A percentile compares a stretch with the other conserved stretches of the same genome.
These are phyloP conservation scores for Mycena capillaripes DNA, from an alignment of 768 basidiomycete genomes.

Conservation along the genomic window DNA sequence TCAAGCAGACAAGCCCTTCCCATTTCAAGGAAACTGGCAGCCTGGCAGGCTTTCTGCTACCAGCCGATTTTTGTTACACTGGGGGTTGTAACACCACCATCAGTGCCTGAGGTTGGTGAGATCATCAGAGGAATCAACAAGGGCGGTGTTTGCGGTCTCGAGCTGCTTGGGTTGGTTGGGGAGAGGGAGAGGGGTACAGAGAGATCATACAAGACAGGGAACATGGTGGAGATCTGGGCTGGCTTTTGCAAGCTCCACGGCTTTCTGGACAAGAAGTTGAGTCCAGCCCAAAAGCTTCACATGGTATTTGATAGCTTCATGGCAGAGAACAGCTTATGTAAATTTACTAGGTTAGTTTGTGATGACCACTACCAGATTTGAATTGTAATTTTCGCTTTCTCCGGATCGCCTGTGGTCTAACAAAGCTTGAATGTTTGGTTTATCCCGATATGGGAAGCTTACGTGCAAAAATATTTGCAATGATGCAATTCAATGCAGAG, in stretches of 20 bases:
- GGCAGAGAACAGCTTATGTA: not conserved
- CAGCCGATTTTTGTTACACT: not conserved
- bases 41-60: slow-evolving; percentile 2
- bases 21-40: not conserved
- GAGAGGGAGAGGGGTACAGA: not conserved
- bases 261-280: too few species aligned
- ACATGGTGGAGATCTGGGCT: not conserved
- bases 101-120: not conserved
- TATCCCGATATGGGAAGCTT: too few species aligned
- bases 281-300: too few species aligned
- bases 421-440: too few species aligned
- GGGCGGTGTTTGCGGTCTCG: too few species aligned
- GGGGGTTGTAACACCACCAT: not conserved
- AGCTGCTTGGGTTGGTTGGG: not conserved
- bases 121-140: slow-evolving; percentile 6
- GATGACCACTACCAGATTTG: too few species aligned
- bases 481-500: too few species aligned
- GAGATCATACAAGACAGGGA: not conserved
- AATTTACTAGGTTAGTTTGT: not conserved
- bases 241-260: not conserved
- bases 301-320: not conserved
- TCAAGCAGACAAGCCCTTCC: not conserved
- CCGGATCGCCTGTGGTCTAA: too few species aligned
- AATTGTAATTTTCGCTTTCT: too few species aligned
- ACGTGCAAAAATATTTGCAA: too few species aligned